Percentiles rank a stretch among this genome's conserved stretches.
Conservation (phyloP, 495 filamentous ascomycete genomes). For the Cenococcum geophilum region DNA sequence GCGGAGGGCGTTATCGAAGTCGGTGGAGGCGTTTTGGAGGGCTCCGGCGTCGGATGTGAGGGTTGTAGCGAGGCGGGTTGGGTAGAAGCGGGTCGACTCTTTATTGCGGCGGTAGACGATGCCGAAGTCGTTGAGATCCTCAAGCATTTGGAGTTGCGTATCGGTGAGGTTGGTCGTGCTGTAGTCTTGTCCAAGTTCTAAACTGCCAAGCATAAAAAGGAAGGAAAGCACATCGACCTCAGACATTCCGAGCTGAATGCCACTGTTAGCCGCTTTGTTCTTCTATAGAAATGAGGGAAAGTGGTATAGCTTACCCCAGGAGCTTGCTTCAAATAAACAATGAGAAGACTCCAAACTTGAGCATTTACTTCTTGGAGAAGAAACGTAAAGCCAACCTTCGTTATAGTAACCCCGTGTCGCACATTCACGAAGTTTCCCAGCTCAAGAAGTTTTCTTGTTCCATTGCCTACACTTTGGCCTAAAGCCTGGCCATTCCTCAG, state of each 20-base stretch:
- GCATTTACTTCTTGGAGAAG: conserved; percentile 90
- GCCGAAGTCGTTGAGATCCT: conserved; percentile 81
- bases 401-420: conserved; percentile 60
- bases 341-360: conserved; percentile 90
- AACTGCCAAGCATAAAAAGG: conserved; percentile 87
- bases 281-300: neutral
- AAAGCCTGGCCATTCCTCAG: conserved; percentile 44
- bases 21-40: conserved; percentile 46
- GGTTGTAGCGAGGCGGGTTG: conserved; percentile 89
- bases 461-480: conserved; percentile 53
- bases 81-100: conserved; percentile 66
- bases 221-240: conserved; percentile 91
- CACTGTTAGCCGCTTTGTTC: neutral
- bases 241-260: conserved; percentile 60
- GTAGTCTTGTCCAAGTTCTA: conserved; percentile 87
- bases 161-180: conserved; percentile 69
- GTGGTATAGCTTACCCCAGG: conserved; percentile 45
- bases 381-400: conserved; percentile 87
- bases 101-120: conserved; percentile 66
- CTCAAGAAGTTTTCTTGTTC: conserved; percentile 75
- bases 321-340: conserved; percentile 87
- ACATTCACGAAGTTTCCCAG: conserved; percentile 73
- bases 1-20: conserved; percentile 36
- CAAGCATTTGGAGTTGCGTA: conserved; percentile 78
- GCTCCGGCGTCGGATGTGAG: conserved; percentile 76